phyloP scores from a whole-genome alignment of 2,329 filamentous ascomycete genomes.

The Fusarium sp. region DNA sequence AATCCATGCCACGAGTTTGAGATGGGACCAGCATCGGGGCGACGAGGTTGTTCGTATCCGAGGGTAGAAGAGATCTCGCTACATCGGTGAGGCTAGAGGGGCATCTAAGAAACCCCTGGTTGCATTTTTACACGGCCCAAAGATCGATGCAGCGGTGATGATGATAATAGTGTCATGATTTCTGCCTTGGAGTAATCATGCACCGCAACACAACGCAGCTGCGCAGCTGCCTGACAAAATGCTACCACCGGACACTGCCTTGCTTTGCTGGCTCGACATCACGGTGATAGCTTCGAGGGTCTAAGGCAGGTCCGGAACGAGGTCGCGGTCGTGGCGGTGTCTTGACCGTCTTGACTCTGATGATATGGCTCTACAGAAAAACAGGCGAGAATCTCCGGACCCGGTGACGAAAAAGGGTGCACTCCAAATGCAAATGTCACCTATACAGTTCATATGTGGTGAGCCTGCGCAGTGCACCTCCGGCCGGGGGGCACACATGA shows the following conservation, averaged over 20 bases:
- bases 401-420: constrained; percentile 10
- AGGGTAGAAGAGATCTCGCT: constrained; percentile 14
- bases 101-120: constrained; percentile 20
- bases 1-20: constrained; percentile 36
- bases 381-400: background rate
- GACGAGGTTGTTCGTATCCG: constrained; percentile 21
- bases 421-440: constrained; percentile 28
- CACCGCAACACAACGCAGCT: background rate
- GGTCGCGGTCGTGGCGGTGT: constrained; percentile 28
- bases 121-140: constrained; percentile 8
- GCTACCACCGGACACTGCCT: constrained; percentile 14
- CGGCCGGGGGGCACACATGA: constrained; percentile 17
- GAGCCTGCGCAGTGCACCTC: constrained; percentile 36
- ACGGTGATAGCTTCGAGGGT: constrained; percentile 19
- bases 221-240: constrained; percentile 2
- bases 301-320: constrained; percentile 20
- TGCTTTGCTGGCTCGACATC: constrained; percentile 26
- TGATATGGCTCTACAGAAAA: constrained; percentile 1
- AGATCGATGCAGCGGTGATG: constrained; percentile 18
- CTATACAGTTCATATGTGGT: constrained; percentile 33
- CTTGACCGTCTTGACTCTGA: constrained; percentile 15
- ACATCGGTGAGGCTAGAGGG: constrained; percentile 14
- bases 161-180: constrained; percentile 34
- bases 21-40: constrained; percentile 26
- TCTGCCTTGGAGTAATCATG: constrained; percentile 24